phyloP scores from a whole-genome alignment of 257 asterid genomes.

The Fraxinus americana region DNA sequence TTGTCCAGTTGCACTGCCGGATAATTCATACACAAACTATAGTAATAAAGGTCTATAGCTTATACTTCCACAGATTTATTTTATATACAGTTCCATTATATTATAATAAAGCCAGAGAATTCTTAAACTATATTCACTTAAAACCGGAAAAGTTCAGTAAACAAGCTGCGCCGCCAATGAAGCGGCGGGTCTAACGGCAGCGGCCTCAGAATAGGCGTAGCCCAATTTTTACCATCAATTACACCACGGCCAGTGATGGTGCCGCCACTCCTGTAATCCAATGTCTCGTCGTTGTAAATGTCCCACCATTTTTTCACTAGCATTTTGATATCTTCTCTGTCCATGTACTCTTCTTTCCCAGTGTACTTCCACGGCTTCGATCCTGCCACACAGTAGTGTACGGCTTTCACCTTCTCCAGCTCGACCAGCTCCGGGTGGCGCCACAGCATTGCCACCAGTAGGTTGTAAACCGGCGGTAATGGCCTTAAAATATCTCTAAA shows the following conservation, averaged over 20 bases:
- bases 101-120: neutral
- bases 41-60: neutral
- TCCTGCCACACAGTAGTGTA: slow-evolving; percentile 59
- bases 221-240: neutral
- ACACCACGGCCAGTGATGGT: neutral
- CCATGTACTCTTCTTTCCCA: slow-evolving; percentile 49
- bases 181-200: neutral
- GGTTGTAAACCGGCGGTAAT: slow-evolving; percentile 41
- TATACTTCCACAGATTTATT: neutral
- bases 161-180: neutral
- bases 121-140: neutral
- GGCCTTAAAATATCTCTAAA: slow-evolving; percentile 44
- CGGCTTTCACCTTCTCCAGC: slow-evolving; percentile 48
- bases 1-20: neutral
- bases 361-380: slow-evolving; percentile 66
- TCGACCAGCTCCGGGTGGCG: slow-evolving; percentile 56
- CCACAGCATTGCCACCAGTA: slow-evolving; percentile 57
- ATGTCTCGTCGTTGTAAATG: slow-evolving; percentile 40
- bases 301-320: slow-evolving; percentile 59
- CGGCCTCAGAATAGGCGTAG: neutral
- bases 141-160: neutral
- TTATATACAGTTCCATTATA: neutral
- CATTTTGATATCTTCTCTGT: slow-evolving; percentile 50
- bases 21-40: neutral
- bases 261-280: slow-evolving; percentile 28